Evolutionary conservation across 2,329 filamentous ascomycete genomes (phyloP).

Genomic region (Dactylella cylindrospora): DNA sequence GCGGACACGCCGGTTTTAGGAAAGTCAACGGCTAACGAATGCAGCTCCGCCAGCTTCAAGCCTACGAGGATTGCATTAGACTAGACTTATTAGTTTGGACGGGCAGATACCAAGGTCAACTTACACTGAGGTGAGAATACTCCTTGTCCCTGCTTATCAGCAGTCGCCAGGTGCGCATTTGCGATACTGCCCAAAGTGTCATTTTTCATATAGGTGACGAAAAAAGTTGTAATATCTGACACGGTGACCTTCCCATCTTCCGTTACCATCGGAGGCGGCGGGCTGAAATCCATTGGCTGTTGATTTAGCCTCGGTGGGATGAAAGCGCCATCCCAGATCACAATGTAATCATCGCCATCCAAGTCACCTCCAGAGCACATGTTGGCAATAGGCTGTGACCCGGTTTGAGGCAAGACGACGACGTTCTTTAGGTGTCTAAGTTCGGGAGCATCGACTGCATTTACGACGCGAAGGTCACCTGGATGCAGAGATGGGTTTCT

Average conservation of each 20-base stretch:
- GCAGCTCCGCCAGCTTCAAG: constrained; percentile 71
- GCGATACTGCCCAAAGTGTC: constrained; percentile 80
- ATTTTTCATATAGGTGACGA: constrained; percentile 90
- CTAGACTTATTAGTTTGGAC: background rate
- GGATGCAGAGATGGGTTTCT: constrained; percentile 93
- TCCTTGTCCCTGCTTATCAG: constrained; percentile 65
- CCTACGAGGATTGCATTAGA: constrained; percentile 53
- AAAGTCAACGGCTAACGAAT: constrained; percentile 92
- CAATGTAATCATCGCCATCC: constrained; percentile 92
- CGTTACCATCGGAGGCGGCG: constrained; percentile 57
- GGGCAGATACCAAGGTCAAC: constrained; percentile 47
- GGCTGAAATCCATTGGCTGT: constrained; percentile 74
- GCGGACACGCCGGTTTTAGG: constrained; percentile 84
- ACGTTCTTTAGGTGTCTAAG: constrained; percentile 79
- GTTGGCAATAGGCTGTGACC: constrained; percentile 79
- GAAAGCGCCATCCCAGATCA: constrained; percentile 82
- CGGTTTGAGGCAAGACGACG: constrained; percentile 80
- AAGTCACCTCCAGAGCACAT: constrained; percentile 97
- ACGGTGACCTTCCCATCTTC: constrained; percentile 66
- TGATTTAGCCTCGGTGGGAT: constrained; percentile 71
- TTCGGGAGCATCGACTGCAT: constrained; percentile 72
- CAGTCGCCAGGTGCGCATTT: constrained; percentile 73
- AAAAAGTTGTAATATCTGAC: constrained; percentile 77
- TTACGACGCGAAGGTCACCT: constrained; percentile 84
- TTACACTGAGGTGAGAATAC: constrained; percentile 69